phyloP scores from a whole-genome alignment of 2,329 filamentous ascomycete species.

The Cercospora sojina region DNA sequence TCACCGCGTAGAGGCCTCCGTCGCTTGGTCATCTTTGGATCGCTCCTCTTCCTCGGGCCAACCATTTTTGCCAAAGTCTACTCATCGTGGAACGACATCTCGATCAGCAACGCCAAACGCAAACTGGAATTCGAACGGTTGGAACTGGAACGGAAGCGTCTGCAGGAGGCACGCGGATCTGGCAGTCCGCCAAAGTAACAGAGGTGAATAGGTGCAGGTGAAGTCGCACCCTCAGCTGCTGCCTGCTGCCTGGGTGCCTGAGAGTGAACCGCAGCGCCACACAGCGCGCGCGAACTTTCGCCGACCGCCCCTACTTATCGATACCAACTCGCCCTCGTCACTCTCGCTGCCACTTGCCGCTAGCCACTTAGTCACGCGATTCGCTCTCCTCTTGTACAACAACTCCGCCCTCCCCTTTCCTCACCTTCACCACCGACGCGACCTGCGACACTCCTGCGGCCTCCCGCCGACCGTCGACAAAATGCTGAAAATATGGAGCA shows the following conservation, averaged over 20 bases:
- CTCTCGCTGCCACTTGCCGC: not conserved
- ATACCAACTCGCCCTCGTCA: not conserved
- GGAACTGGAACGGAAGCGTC: slow-evolving; percentile 6
- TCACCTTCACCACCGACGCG: not conserved
- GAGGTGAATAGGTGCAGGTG: not conserved
- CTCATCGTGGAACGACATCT: slow-evolving; percentile 12
- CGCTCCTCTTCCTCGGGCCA: slow-evolving; percentile 16
- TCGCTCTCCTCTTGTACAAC: not conserved
- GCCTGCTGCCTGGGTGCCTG: slow-evolving; percentile 3
- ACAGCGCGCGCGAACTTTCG: not conserved
- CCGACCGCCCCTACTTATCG: not conserved
- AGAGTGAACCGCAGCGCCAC: not conserved
- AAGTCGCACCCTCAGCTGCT: not conserved
- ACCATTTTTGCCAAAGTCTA: slow-evolving; percentile 13
- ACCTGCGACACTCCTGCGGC: not conserved
- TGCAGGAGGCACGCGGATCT: slow-evolving; percentile 1
- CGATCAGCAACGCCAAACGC: slow-evolving; percentile 16
- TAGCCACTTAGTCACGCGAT: not conserved
- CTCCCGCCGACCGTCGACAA: slow-evolving; percentile 42
- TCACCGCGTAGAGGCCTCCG: slow-evolving; percentile 14
- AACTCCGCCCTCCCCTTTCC: not conserved
- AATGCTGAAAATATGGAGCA: slow-evolving; percentile 99
- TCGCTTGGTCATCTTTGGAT: slow-evolving; percentile 10
- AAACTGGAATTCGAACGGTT: slow-evolving; percentile 15
- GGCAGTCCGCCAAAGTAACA: not conserved